Percentiles rank a stretch among this genome's conserved stretches.
These are phyloP conservation scores for Corylus heterophylla DNA, from an alignment of 306 rosid species.

Conservation along the genomic window DNA sequence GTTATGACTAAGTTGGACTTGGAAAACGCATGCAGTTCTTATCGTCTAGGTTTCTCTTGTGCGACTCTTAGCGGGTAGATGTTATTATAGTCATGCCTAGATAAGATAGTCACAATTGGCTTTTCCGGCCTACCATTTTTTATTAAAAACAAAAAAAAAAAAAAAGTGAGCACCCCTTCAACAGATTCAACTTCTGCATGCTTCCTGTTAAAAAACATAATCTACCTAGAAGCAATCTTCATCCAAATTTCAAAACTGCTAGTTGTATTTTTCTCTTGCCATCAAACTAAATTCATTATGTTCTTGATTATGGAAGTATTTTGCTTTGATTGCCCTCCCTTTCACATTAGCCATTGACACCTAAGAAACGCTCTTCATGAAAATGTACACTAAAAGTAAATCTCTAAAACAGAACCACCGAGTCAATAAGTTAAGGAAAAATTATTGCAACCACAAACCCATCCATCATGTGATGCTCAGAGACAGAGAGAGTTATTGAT, in stretches of 20 bases:
- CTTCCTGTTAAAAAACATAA: background rate
- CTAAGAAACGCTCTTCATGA: conserved; percentile 3
- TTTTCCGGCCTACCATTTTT: no score
- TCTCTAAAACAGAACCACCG: conserved; percentile 2
- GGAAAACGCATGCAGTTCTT: accelerated
- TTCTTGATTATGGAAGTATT: no score
- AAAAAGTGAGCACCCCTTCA: background rate
- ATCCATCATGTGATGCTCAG: conserved; percentile 93
- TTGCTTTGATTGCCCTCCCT: background rate
- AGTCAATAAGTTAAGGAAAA: conserved; percentile 1
- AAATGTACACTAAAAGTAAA: background rate
- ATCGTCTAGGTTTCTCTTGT: no score
- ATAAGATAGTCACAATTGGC: no score
- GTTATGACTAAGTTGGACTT: no score
- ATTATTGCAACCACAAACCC: conserved; percentile 30
- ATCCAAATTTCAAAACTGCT: background rate
- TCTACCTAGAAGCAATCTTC: background rate
- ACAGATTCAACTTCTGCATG: background rate
- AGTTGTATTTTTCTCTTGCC: background rate
- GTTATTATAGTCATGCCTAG: no score
- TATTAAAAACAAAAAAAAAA: background rate
- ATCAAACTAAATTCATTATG: background rate
- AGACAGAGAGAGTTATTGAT: no score
- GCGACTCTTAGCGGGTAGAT: no score
- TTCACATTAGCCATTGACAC: background rate